Evolutionary conservation across 352 stramenopile genomes (phyloP).

Genomic region (Blastocystis sp.): DNA sequence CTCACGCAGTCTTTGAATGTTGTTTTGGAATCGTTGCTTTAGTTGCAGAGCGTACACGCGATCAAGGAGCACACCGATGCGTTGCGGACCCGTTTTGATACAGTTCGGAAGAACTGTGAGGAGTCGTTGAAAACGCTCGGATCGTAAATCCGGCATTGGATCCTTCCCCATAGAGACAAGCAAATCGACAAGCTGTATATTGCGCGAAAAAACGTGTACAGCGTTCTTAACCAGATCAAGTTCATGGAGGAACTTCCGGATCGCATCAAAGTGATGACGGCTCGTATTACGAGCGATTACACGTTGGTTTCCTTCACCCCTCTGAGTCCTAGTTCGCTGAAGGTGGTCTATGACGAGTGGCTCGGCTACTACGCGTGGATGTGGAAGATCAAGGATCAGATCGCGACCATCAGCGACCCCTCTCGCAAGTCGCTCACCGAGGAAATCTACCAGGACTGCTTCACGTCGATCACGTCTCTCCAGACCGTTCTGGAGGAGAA

Average conservation of each 20-base stretch:
- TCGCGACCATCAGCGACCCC: neutral
- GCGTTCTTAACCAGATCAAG: neutral
- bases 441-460: neutral
- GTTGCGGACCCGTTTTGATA: neutral
- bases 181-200: slow-evolving; percentile 39
- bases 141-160: neutral
- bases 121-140: neutral
- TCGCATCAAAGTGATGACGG: neutral
- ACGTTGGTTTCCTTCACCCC: neutral
- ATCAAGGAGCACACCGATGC: neutral
- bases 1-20: neutral
- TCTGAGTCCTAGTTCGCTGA: neutral
- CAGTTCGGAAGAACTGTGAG: neutral
- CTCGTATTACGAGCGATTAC: neutral
- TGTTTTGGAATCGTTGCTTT: neutral
- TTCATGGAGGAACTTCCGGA: slow-evolving; percentile 5
- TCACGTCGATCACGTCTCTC: neutral
- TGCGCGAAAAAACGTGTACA: slow-evolving; percentile 4
- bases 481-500: neutral
- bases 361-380: slow-evolving; percentile 44
- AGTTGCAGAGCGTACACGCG: neutral
- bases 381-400: slow-evolving; percentile 12
- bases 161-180: neutral
- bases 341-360: slow-evolving; percentile 27
- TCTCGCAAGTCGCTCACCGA: neutral